phyloP scores from a whole-genome alignment of 208 protist genomes.

The Trypanosoma scelopori region DNA sequence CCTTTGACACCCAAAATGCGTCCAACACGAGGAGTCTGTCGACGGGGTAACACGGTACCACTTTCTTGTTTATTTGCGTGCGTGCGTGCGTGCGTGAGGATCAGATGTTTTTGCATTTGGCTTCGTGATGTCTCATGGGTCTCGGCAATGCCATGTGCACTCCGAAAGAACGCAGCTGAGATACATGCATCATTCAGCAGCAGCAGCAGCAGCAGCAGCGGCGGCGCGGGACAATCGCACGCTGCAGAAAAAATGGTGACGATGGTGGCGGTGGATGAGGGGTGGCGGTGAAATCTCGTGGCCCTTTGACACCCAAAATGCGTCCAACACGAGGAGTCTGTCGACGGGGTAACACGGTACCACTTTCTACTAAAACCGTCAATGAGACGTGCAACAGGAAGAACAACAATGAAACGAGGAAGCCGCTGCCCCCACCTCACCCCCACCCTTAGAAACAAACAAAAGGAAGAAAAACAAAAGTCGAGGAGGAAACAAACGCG shows the following conservation, averaged over 20 bases:
- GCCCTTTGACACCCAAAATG: slow-evolving; percentile 79
- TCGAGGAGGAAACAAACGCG: no score
- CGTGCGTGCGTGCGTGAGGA: slow-evolving; percentile 26
- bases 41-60: slow-evolving; percentile 71
- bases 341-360: slow-evolving; percentile 71
- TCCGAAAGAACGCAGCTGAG: slow-evolving; percentile 20
- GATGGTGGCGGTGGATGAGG: no score
- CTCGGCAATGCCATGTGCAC: slow-evolving; percentile 7
- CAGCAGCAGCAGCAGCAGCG: no score
- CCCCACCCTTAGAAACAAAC: no score
- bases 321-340: slow-evolving; percentile 38
- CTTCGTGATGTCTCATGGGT: slow-evolving; percentile 12
- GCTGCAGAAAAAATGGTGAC: no score
- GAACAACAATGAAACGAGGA: background rate
- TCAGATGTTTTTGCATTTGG: slow-evolving; percentile 21
- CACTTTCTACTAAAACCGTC: slow-evolving; percentile 3
- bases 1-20: slow-evolving; percentile 79
- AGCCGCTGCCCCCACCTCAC: no score
- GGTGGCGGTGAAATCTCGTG: slow-evolving; percentile 42
- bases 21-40: slow-evolving; percentile 38
- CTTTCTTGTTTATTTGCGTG: no score
- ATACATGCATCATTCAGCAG: slow-evolving; percentile 4
- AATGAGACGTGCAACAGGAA: background rate
- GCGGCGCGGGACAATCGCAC: no score
- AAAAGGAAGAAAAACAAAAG: no score